Conservation (phyloP, 768 basidiomycete species). For the Megacollybia marginata region DNA sequence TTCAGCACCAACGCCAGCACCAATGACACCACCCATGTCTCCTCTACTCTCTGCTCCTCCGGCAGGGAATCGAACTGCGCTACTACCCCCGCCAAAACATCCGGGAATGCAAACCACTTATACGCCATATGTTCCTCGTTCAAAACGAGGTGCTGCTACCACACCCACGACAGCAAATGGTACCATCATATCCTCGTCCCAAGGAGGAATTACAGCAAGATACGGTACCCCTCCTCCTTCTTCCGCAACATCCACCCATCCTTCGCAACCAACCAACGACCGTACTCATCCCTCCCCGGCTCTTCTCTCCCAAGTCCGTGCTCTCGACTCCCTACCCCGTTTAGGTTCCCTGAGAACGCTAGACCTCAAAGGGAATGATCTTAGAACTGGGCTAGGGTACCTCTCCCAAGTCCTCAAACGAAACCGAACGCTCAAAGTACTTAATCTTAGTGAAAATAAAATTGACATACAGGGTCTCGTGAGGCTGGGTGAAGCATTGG, state of each 20-base stretch:
- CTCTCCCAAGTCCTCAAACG: conserved; percentile 94
- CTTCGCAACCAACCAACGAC: neutral
- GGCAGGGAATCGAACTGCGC: neutral
- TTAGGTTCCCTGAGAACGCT: conserved; percentile 82
- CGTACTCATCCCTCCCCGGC: conserved; percentile 52
- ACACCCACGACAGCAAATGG: conserved; percentile 10
- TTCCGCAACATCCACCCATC: conserved; percentile 28
- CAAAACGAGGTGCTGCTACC: conserved; percentile 35
- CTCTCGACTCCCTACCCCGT: conserved; percentile 81
- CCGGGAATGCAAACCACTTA: conserved; percentile 60
- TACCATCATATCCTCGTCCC: conserved; percentile 25
- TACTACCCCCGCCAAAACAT: conserved; percentile 5
- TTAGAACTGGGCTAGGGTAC: conserved; percentile 75
- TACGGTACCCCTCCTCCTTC: conserved; percentile 2
- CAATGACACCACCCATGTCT: neutral
- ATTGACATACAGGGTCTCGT: conserved; percentile 78
- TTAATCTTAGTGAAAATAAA: conserved; percentile 93
- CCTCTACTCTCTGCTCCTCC: neutral
- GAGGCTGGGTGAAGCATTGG: conserved; percentile 82
- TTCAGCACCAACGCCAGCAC: conserved; percentile 1
- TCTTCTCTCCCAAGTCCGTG: conserved; percentile 79
- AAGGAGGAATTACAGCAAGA: neutral
- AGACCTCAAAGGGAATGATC: conserved; percentile 88
- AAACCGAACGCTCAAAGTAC: conserved; percentile 88
- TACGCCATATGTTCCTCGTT: conserved; percentile 74